Evolutionary conservation across 306 rosid species (phyloP), one percentile per base, ranked within the genome.

Genomic region (Canavalia ensiformis): DNA sequence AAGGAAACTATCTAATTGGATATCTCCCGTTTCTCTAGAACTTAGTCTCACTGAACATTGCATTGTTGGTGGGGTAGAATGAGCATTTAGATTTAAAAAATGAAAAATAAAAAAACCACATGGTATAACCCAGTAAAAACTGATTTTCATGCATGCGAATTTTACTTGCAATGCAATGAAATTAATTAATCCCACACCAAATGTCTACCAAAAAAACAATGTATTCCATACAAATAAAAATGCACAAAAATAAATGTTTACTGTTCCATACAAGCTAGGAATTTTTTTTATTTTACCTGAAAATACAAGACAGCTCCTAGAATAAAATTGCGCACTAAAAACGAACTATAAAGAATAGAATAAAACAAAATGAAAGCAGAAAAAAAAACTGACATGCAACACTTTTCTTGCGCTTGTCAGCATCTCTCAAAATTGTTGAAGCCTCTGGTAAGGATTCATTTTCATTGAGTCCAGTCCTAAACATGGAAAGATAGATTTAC

Each of bases 341-440:
- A 29, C 46, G 74, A 44, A 45, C 74, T 0, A 28, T 41, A 68
- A 68, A 68, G 74, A 68, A 68, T 68, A 68, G 56, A 66, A 42
- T 41, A 65, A 72, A 83, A 66, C 56, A 46, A 79, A 9, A 41
- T 8, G 47, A 64, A 45, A 8, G 2, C 0, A 3, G 39, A 62
- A 68, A 68, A 64, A 74, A 72, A 6, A 47, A 74, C 84, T 79
- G 84, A 79, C 84, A 84, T 50, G 84, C 81, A 74, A 79, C 80
- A 79, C 80, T 79, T 79, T 74, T 60, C 75, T 78, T 69, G 81
- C 45, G 63, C 75, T 65, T 82, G 88, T 82, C 81, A 88, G 85
- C 77, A 76, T 79, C 88, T 74, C 84, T 82, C 90, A 82, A 88
- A 87, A 88, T 80, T 85, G 89, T 85, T 79, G 81, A 66, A 82